Base-by-base conservation (phyloP, 306 rosid species). In the Lithocarpus polystachyus region DNA sequence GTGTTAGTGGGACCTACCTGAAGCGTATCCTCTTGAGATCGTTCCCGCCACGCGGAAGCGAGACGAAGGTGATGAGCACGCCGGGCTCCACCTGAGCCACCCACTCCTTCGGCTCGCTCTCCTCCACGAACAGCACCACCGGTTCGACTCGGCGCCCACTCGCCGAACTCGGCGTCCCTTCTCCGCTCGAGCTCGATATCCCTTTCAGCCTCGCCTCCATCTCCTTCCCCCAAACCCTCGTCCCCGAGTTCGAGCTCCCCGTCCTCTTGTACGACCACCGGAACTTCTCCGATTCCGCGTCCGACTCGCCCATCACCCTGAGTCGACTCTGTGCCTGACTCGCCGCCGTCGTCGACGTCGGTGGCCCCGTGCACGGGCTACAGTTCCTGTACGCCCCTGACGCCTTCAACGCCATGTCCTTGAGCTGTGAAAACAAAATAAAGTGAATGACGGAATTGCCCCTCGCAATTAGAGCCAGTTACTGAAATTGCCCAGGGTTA, bases 391-490 rank as follows among this genome's bases (percentile, higher is more conserved):
- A 93, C 43, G 92, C 92, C 11, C 98, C 98, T 18, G 98, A 91
- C 6, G 97, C 98, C 86, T 93, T 93, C 87, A 93, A 80, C 77
- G 98, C 98, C 97, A 93, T 93, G 79, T 93, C 97, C 87, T 87
- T 91, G 33, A 93, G 84, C 98, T 93, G 73, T 7, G 45, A 35
- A 35, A 35, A 35, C 37, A 33, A 6, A 35, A 35, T 6, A 0
- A 43, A 82, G n/a, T n/a, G n/a, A 75, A 17, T 26, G 2, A 13
- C 26, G 56, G 37, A 56, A 18, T 23, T 20, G 62, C 1, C 12
- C 3, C 4, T 33, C 28, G 53, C 17, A 3, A 48, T 12, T 3
- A 12, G 15, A 48, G 15, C 53, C 4, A 48, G 53, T 13, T 13
- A 48, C 53, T 0, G 15, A 68, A 17, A 26, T n/a, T 28, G 2